phyloP scores from a whole-genome alignment of 1,284 basidiomycete species.

The Leccinum subspadiceum region DNA sequence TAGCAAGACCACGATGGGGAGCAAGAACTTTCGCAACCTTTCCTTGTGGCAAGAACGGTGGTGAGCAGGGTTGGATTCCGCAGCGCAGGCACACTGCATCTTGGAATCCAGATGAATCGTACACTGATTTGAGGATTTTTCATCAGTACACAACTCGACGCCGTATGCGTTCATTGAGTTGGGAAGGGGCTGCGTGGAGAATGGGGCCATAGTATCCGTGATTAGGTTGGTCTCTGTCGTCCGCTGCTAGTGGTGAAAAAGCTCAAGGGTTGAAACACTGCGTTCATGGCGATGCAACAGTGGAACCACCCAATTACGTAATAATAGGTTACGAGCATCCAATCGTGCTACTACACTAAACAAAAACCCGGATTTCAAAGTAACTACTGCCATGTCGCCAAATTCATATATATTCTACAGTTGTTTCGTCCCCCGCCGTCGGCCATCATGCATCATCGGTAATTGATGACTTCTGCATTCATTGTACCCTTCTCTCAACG shows the following conservation, averaged over 20 bases:
- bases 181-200: constrained; percentile 27
- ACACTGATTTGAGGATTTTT: constrained; percentile 27
- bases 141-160: constrained; percentile 10
- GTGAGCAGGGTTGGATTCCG: constrained; percentile 12
- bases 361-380: too few species aligned
- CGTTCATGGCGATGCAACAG: background rate
- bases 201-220: constrained; percentile 25
- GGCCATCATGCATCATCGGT: background rate
- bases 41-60: constrained; percentile 39
- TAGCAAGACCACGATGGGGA: constrained; percentile 33
- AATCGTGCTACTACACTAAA: too few species aligned
- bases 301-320: background rate
- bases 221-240: constrained; percentile 7
- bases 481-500: too few species aligned
- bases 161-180: constrained; percentile 22
- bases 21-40: constrained; percentile 35
- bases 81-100: constrained; percentile 22
- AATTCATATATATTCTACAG: too few species aligned
- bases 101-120: constrained; percentile 22
- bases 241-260: constrained; percentile 4
- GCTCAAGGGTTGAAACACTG: background rate
- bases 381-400: too few species aligned
- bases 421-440: too few species aligned
- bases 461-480: too few species aligned
- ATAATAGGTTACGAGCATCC: background rate